These are phyloP conservation scores for Solanum pimpinellifolium DNA, from an alignment of 257 asterid species.

Conservation along the genomic window DNA sequence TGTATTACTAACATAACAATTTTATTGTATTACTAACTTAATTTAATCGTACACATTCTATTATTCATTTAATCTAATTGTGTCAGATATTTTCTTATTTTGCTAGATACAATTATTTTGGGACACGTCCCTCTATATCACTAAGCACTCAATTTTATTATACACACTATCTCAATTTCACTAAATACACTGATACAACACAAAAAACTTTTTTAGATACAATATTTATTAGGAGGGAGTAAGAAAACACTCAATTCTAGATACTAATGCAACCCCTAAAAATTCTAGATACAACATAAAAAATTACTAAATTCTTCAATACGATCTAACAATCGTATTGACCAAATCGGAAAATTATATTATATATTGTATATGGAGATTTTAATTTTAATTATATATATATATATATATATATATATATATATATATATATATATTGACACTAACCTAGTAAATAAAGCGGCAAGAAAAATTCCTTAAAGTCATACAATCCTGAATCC, in stretches of 20 bases:
- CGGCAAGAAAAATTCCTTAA: too few species aligned
- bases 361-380: too few species aligned
- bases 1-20: too few species aligned
- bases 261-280: not conserved
- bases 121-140: not conserved
- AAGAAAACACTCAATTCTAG: not conserved
- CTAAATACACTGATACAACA: not conserved
- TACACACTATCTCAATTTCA: not conserved
- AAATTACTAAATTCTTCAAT: not conserved
- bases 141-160: not conserved
- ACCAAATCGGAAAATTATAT: too few species aligned
- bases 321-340: too few species aligned
- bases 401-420: too few species aligned
- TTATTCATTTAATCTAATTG: not conserved
- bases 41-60: too few species aligned
- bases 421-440: too few species aligned
- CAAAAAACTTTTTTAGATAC: not conserved
- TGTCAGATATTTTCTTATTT: not conserved
- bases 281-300: too few species aligned
- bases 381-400: too few species aligned
- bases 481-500: too few species aligned
- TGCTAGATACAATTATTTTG: not conserved
- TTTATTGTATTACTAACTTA: not conserved
- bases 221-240: not conserved
- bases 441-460: too few species aligned